Evolutionary conservation across 345 rosid species (phyloP), one percentile per base, ranked within the genome.

Genomic region (Dimocarpus longan): DNA sequence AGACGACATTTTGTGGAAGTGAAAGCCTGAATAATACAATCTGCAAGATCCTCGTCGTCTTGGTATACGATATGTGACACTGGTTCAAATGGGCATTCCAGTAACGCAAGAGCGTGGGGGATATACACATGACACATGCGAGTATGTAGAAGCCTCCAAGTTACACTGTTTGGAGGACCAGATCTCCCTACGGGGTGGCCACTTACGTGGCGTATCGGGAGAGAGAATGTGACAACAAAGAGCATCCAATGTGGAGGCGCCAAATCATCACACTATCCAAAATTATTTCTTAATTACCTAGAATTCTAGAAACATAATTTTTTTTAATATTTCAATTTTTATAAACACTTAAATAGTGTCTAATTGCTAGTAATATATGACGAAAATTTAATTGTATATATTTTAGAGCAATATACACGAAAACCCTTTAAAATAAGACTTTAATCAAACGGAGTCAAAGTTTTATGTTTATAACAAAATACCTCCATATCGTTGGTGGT

Each of bases 1-100:
- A 79, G 87, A 84, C 68, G 84, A 78, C 84, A 84, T 84, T 44
- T 48, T 66, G 71, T 40, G 71, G 52, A 37, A 62, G 42, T 12
- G 77, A 24, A 68, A 79, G 43, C 66, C 72, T 12, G 62, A 70
- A 48, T 28, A 74, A 6, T 12, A 62, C 66, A 64, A 64, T 40
- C 79, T 74, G 65, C 65, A 22, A 65, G 21, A 54, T 21, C 24
- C 63, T 52, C 68, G 48, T 42, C 10, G 4, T 46, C 22, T 19
- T 4, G 60, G n/a, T 7, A 54, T 15, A 32, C 40, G n/a, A 19
- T 66, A 39, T 19, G 26, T 5, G 6, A 16, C 56, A 18, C 28
- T 15, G 13, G 19, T 74, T 63, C 26, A 63, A 16, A 75, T 10
- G 44, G 68, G 40, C 22, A 16, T 71, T 40, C 39, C 13, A 44